Base-by-base conservation (phyloP, 2,329 filamentous ascomycete genomes). In the Myriosclerotinia duriaeana region DNA sequence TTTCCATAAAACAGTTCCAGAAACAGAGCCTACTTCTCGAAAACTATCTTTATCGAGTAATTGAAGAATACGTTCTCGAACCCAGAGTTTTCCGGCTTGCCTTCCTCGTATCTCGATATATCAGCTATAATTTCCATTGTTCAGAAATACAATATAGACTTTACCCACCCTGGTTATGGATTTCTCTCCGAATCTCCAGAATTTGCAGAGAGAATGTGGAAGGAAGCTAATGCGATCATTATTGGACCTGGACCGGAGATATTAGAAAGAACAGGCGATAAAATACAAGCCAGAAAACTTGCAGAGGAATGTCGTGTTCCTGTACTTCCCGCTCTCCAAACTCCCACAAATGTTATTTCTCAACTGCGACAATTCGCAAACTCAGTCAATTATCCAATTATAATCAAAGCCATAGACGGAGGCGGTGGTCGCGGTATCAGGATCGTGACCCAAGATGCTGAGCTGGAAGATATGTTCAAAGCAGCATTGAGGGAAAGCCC, bases 151-250 rank as follows among this genome's bases (percentile, higher is more conserved):
- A 69, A 76, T 0, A 84, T 87, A 71, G 83, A 89, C 74, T 85
- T 85, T 20, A 88, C 91, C 70, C 89, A 91, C 76, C 89, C 89
- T 1, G 89, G 89, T 14, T 92, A 91, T 79, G 89, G 89, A 56
- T 91, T 78, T 66, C 79, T 91, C 68, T 89, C 86, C 73, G 89
- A 91, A 77, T 91, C 91, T 72, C 84, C 88, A 12, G 81, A 79
- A 0, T 92, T 91, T 75, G 87, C 89, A 8, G 82, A 84, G 66
- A 85, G 88, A 77, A 89, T 88, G 74, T 83, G 80, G 79, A 84
- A 83, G 53, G 86, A 90, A 73, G 88, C 87, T 15, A 87, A 87
- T 1, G 76, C 90, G 50, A 83, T 87, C 44, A 90, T 91, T 72
- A 90, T 91, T 72, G 89, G 89, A 0, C 89, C 89, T 3, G 87